Evolutionary conservation across 192 early-diverging fungal genomes (phyloP).

Genomic region (Backusella macrospora): DNA sequence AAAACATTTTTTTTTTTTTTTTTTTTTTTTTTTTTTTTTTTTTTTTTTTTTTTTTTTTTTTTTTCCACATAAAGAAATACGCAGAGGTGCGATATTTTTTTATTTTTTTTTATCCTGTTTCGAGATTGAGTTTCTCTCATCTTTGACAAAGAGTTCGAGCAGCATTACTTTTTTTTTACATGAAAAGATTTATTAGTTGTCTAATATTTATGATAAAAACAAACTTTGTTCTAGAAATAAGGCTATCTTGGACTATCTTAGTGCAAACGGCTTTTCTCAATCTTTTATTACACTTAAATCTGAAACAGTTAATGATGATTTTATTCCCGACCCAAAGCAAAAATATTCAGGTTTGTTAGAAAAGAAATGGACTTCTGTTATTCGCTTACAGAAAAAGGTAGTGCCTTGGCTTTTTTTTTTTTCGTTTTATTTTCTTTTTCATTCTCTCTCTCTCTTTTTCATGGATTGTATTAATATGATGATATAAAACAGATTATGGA

Average conservation of each 20-base stretch:
- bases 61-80: not conserved
- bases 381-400: conserved; percentile 89
- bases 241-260: conserved; percentile 88
- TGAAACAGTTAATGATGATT: conserved; percentile 76
- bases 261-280: conserved; percentile 68
- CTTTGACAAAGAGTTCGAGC: not conserved
- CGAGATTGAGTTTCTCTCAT: conserved; percentile 10
- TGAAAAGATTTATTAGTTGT: not conserved
- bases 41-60: not conserved
- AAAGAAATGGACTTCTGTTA: conserved; percentile 94
- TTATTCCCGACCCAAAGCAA: conserved; percentile 72
- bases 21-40: too few species aligned
- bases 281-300: conserved; percentile 66
- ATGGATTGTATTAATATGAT: not conserved
- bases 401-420: not conserved
- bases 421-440: too few species aligned
- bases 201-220: not conserved
- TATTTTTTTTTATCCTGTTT: conserved; percentile 5
- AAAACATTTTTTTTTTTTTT: too few species aligned
- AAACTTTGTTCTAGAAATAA: conserved; percentile 52
- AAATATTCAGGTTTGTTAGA: conserved; percentile 81
- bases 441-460: not conserved
- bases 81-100: not conserved
- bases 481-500: conserved; percentile 76
- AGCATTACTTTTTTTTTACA: not conserved